Percentiles rank a stretch among this genome's conserved stretches.
Conservation (phyloP, 169 alveolate genomes). For the Plasmodium berghei region DNA sequence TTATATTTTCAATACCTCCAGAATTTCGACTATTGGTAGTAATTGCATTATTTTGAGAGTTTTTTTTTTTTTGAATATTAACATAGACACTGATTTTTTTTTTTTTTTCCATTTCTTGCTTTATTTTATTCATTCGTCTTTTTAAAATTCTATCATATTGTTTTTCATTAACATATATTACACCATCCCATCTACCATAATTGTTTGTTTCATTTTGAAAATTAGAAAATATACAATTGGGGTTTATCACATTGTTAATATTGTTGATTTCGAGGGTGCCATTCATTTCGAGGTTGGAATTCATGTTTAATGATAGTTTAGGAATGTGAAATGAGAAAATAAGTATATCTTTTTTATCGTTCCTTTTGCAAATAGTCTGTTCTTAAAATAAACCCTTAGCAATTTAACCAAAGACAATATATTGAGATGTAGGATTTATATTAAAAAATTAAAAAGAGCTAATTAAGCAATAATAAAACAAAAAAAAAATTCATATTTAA, state of each 20-base stretch:
- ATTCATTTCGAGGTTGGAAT: no score
- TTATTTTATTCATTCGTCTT: slow-evolving; percentile 40
- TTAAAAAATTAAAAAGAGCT: no score
- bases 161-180: slow-evolving; percentile 73
- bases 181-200: slow-evolving; percentile 11
- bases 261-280: neutral
- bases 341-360: no score
- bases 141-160: slow-evolving; percentile 67
- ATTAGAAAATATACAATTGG: slow-evolving; percentile 6
- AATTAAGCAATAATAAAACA: no score
- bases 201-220: neutral
- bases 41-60: neutral
- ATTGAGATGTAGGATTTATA: no score
- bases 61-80: slow-evolving; percentile 29
- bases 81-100: slow-evolving; percentile 38
- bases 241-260: neutral
- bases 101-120: slow-evolving; percentile 62
- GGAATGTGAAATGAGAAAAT: no score
- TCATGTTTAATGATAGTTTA: no score
- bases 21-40: neutral
- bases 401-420: no score
- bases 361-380: no score
- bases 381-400: no score
- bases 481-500: no score
- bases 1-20: neutral